phyloP scores from a whole-genome alignment of 2,329 filamentous ascomycete species.

The Alternaria solani region DNA sequence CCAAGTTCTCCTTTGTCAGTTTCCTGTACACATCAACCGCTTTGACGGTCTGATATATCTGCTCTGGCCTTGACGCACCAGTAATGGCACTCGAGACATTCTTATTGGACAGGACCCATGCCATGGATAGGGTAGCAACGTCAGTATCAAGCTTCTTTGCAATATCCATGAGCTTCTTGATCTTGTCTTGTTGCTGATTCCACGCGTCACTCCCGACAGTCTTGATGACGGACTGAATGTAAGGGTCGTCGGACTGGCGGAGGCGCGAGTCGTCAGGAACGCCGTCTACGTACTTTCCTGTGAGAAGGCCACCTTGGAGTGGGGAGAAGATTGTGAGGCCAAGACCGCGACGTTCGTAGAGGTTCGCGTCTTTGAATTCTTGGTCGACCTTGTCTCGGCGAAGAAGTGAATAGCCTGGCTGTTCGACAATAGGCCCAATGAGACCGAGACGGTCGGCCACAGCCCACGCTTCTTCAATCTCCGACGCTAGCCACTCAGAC shows the following conservation, averaged over 20 bases:
- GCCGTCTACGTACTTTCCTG: constrained; percentile 69
- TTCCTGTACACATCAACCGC: constrained; percentile 56
- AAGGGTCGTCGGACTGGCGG: constrained; percentile 64
- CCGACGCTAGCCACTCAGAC: constrained; percentile 65
- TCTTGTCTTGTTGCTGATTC: constrained; percentile 65
- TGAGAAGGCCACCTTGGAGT: constrained; percentile 64
- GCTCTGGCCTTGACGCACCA: constrained; percentile 40
- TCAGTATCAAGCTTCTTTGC: constrained; percentile 70
- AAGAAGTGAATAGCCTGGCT: constrained; percentile 67
- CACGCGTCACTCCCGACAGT: constrained; percentile 60
- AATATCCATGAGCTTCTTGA: constrained; percentile 59
- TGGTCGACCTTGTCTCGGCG: constrained; percentile 66
- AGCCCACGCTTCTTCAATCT: constrained; percentile 67
- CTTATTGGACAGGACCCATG: constrained; percentile 48
- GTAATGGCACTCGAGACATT: constrained; percentile 43
- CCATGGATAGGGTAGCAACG: constrained; percentile 52
- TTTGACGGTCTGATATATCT: constrained; percentile 50
- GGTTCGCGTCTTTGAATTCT: constrained; percentile 62
- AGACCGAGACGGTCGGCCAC: constrained; percentile 67
- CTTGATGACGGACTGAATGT: constrained; percentile 55
- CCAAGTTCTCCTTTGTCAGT: constrained; percentile 55
- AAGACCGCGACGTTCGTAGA: constrained; percentile 62
- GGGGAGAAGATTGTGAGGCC: constrained; percentile 65
- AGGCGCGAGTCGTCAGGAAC: constrained; percentile 67
- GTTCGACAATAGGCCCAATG: constrained; percentile 62